Conservation (phyloP, 176 grass and related monocot species). For the Oryza officinalis region DNA sequence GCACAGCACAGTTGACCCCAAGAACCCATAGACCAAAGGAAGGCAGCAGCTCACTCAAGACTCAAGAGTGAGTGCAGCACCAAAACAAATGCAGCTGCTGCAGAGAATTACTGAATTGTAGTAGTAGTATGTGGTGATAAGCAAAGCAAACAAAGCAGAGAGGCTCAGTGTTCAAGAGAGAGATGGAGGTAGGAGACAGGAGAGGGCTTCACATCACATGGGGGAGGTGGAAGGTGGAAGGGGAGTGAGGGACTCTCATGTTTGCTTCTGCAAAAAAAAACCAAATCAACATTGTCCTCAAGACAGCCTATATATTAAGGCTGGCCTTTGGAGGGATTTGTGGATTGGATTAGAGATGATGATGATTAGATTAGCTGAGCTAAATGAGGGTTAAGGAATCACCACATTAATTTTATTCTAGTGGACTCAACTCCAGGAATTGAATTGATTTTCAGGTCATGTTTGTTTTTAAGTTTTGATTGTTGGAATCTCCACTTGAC, state of each 20-base stretch:
- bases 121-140: constrained; percentile 28
- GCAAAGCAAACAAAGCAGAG: background rate
- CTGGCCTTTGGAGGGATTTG: background rate
- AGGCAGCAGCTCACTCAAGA: background rate
- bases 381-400: constrained; percentile 48
- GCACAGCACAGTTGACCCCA: constrained; percentile 24
- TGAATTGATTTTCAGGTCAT: constrained; percentile 5
- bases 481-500: constrained; percentile 1
- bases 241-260: background rate
- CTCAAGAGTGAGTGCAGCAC: constrained; percentile 6
- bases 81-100: constrained; percentile 43
- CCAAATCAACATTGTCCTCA: constrained; percentile 29
- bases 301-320: background rate
- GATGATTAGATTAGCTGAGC: constrained; percentile 33
- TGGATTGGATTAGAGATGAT: constrained; percentile 17
- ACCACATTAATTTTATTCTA: constrained; percentile 18
- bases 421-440: background rate
- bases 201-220: constrained; percentile 52
- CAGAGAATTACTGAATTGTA: background rate
- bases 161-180: constrained; percentile 42
- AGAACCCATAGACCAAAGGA: background rate
- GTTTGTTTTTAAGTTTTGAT: constrained; percentile 18
- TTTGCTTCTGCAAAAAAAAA: constrained; percentile 53
- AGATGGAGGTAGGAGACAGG: background rate
- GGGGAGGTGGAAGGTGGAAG: constrained; percentile 34